phyloP scores from a whole-genome alignment of 805 yeast species.

The Dipodascus geniculatus region DNA sequence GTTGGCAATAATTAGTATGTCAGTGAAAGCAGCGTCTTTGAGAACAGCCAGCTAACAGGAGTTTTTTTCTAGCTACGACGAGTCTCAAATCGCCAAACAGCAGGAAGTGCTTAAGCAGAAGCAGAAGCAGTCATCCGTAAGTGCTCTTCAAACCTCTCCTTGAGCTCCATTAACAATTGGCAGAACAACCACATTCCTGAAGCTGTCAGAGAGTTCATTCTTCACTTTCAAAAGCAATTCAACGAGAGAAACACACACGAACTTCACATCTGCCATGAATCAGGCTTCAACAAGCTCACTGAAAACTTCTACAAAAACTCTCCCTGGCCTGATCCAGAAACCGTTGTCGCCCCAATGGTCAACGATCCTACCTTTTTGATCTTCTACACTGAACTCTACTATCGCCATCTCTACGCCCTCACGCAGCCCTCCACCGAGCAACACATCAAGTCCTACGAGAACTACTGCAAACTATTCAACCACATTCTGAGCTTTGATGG shows the following conservation, averaged over 20 bases:
- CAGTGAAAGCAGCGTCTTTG: background rate
- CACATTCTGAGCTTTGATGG: constrained; percentile 33
- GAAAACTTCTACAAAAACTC: constrained; percentile 32
- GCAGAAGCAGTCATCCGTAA: constrained; percentile 13
- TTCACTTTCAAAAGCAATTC: constrained; percentile 31
- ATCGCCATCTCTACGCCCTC: constrained; percentile 38
- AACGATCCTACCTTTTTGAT: constrained; percentile 35
- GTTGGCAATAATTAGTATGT: constrained; percentile 10
- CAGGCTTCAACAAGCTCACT: constrained; percentile 33
- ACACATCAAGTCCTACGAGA: constrained; percentile 36
- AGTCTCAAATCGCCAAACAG: constrained; percentile 23
- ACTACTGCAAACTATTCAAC: constrained; percentile 38
- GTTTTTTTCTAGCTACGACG: constrained; percentile 17
- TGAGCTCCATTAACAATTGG: background rate
- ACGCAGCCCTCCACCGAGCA: constrained; percentile 33
- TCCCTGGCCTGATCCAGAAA: constrained; percentile 37
- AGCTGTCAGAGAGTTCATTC: constrained; percentile 32
- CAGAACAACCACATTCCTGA: constrained; percentile 29
- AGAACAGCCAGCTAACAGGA: background rate
- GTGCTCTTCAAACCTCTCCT: background rate
- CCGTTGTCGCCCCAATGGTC: constrained; percentile 33
- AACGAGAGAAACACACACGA: constrained; percentile 33
- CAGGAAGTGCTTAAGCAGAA: constrained; percentile 21
- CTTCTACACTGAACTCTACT: constrained; percentile 38
- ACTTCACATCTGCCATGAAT: constrained; percentile 34